phyloP scores from a whole-genome alignment of 345 rosid species.

The Pistacia atlantica region DNA sequence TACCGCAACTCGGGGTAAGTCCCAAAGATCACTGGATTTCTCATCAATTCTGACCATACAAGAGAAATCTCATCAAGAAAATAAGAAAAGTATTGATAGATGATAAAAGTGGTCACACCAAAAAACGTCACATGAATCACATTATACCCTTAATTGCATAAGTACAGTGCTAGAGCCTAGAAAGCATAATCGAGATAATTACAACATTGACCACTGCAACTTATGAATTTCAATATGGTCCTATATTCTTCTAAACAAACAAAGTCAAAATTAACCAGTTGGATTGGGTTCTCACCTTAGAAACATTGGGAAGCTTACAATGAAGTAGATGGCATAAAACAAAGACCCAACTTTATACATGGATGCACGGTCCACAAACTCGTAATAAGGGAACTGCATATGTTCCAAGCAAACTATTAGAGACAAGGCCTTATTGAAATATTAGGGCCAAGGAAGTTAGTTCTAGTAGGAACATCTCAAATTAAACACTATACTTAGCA shows the following conservation, averaged over 20 bases:
- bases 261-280: background rate
- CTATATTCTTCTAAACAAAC: background rate
- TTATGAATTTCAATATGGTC: background rate
- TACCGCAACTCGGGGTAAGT: constrained; percentile 76
- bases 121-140: background rate
- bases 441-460: background rate
- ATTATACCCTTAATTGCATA: background rate
- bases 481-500: background rate
- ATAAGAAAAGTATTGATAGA: background rate
- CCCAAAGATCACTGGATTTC: constrained; percentile 82
- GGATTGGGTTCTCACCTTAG: constrained; percentile 62
- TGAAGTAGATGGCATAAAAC: constrained; percentile 94
- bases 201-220: background rate
- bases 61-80: background rate
- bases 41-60: constrained; percentile 75
- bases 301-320: constrained; percentile 99
- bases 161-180: background rate
- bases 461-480: background rate
- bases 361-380: constrained; percentile 88
- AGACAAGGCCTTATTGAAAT: background rate
- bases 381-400: constrained; percentile 95
- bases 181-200: background rate
- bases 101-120: background rate
- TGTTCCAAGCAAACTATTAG: constrained; percentile 25
- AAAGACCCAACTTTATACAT: constrained; percentile 96